Conservation (phyloP, 202 grass and related monocot genomes). For the Setaria italica region DNA sequence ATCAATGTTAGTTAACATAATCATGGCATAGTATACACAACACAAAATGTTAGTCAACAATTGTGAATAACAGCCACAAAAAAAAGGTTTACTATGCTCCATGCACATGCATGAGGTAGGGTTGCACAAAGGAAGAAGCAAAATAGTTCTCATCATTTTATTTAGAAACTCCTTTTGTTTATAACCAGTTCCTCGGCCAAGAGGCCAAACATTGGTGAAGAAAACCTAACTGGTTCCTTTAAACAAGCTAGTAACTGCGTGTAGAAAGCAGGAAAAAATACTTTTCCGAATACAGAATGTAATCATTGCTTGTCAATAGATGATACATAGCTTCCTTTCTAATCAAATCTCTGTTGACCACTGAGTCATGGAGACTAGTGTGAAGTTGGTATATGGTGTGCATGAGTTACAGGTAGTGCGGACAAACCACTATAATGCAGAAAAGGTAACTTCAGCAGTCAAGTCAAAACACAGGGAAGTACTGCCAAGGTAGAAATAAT, state of each 20-base stretch:
- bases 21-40: background rate
- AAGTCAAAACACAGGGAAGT: background rate
- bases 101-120: background rate
- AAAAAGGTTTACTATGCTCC: background rate
- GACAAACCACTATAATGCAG: background rate
- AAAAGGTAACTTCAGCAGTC: background rate
- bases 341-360: background rate
- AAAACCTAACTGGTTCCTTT: background rate
- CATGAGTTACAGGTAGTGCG: background rate
- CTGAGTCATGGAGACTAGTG: background rate
- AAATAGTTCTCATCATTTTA: background rate
- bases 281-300: background rate
- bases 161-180: background rate
- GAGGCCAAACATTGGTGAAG: constrained; percentile 1
- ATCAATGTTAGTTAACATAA: constrained; percentile 3
- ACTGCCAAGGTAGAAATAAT: background rate
- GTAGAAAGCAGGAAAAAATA: background rate
- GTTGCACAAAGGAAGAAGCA: background rate
- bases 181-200: background rate
- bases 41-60: background rate
- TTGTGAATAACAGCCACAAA: background rate
- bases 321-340: background rate
- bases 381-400: background rate
- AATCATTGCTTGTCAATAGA: background rate
- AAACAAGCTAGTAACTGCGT: background rate